Evolutionary conservation across 2,329 filamentous ascomycete species (phyloP).

Genomic region (Diaporthe eres): DNA sequence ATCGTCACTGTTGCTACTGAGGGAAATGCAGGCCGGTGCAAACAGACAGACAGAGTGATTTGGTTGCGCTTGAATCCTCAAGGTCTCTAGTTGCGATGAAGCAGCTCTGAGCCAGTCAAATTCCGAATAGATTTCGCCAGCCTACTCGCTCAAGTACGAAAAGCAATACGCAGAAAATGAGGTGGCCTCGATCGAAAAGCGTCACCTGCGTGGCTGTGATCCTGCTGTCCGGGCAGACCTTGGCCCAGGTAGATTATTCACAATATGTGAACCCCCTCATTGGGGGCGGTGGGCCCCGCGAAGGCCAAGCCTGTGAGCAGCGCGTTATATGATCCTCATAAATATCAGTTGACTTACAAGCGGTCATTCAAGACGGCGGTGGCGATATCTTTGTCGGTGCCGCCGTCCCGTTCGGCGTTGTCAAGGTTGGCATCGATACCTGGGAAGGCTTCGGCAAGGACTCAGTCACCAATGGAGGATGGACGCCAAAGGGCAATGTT

Average conservation of each 20-base stretch:
- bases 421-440: slow-evolving; percentile 60
- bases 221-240: background rate
- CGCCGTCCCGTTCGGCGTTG: slow-evolving; percentile 59
- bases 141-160: background rate
- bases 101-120: background rate
- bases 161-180: slow-evolving; percentile 11
- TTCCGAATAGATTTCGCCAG: background rate
- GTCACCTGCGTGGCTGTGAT: background rate
- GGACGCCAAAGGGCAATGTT: slow-evolving; percentile 58
- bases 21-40: background rate
- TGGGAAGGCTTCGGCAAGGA: slow-evolving; percentile 46
- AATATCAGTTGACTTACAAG: background rate
- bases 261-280: slow-evolving; percentile 60
- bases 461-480: slow-evolving; percentile 53
- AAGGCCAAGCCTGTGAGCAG: slow-evolving; percentile 54
- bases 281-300: slow-evolving; percentile 60
- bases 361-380: slow-evolving; percentile 49
- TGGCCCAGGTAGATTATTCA: slow-evolving; percentile 33
- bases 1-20: slow-evolving; percentile 2
- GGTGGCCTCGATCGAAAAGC: background rate
- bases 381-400: slow-evolving; percentile 62
- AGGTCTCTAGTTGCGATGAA: background rate
- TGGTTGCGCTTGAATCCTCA: background rate
- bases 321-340: background rate
- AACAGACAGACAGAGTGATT: background rate